Conservation (phyloP, 208 protist genomes). For the Wallacemonas sp. region DNA sequence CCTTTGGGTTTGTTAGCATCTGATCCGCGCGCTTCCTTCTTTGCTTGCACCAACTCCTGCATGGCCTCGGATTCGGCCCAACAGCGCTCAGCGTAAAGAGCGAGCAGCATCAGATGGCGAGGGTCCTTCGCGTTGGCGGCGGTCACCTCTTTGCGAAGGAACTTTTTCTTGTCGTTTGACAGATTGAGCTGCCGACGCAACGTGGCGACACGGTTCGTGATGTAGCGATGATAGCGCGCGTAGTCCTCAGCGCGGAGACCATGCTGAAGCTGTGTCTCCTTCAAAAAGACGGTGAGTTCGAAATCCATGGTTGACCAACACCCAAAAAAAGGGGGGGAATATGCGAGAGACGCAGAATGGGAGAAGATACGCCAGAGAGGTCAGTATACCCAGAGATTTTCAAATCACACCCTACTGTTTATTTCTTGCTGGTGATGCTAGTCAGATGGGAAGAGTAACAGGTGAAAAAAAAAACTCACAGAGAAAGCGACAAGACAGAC, state of each 20-base stretch:
- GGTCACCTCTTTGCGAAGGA: constrained; percentile 76
- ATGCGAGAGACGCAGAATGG: no score
- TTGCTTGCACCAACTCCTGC: constrained; percentile 50
- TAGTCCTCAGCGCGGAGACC: constrained; percentile 85
- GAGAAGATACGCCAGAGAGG: no score
- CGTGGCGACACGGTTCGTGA: constrained; percentile 72
- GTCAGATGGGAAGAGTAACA: background rate
- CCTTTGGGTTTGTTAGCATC: constrained; percentile 48
- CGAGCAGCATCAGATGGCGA: constrained; percentile 74
- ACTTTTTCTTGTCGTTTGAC: constrained; percentile 77
- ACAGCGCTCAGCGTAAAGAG: constrained; percentile 82
- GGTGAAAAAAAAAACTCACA: constrained; percentile 16
- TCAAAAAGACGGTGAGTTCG: constrained; percentile 71
- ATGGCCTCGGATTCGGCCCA: constrained; percentile 76
- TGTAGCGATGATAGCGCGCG: constrained; percentile 78
- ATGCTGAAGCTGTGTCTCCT: constrained; percentile 89
- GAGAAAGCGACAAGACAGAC: no score
- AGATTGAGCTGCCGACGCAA: constrained; percentile 76
- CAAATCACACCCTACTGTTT: no score
- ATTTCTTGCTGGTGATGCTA: no score
- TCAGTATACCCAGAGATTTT: no score
- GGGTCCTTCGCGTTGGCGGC: constrained; percentile 53
- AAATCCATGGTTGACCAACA: constrained; percentile 51
- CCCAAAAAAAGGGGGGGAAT: no score
- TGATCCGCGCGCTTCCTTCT: constrained; percentile 26